Conservation (phyloP, 2,329 filamentous ascomycete genomes). For the Xylariaceae sp. region DNA sequence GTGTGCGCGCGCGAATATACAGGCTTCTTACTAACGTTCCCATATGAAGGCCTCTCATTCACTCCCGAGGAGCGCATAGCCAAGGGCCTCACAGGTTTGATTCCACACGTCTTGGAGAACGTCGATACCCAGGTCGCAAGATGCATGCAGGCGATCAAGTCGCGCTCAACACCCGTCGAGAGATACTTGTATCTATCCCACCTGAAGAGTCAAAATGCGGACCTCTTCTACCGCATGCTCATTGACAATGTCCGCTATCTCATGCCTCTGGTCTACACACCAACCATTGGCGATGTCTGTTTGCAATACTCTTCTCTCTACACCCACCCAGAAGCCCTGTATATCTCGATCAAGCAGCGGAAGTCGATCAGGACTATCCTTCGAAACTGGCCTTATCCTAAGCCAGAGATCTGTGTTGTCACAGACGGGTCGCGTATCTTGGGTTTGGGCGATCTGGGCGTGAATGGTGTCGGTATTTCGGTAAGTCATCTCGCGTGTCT, state of each 20-base stretch:
- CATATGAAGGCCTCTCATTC: constrained; percentile 56
- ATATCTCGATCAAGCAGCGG: constrained; percentile 91
- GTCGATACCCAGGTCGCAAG: constrained; percentile 56
- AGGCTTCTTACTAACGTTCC: constrained; percentile 7
- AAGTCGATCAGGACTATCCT: constrained; percentile 86
- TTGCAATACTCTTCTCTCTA: constrained; percentile 94
- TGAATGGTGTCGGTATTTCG: constrained; percentile 97
- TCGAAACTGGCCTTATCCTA: constrained; percentile 82
- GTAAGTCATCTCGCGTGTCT: constrained; percentile 43
- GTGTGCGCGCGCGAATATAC: background rate
- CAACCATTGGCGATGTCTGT: constrained; percentile 92
- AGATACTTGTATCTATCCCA: constrained; percentile 78
- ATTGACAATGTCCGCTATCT: constrained; percentile 72
- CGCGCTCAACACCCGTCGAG: constrained; percentile 65
- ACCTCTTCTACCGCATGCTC: constrained; percentile 78
- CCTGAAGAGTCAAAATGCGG: constrained; percentile 68
- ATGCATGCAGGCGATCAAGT: constrained; percentile 69
- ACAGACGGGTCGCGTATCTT: constrained; percentile 92
- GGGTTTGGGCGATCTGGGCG: constrained; percentile 87
- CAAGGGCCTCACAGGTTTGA: constrained; percentile 61
- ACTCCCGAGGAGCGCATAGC: constrained; percentile 57
- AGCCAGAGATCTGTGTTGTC: constrained; percentile 93
- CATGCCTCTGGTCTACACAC: constrained; percentile 81
- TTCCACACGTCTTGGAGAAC: constrained; percentile 59
- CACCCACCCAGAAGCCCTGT: constrained; percentile 89